Base-by-base conservation (phyloP, 2,329 filamentous ascomycete genomes). In the Orbilia blumenaviensis region DNA sequence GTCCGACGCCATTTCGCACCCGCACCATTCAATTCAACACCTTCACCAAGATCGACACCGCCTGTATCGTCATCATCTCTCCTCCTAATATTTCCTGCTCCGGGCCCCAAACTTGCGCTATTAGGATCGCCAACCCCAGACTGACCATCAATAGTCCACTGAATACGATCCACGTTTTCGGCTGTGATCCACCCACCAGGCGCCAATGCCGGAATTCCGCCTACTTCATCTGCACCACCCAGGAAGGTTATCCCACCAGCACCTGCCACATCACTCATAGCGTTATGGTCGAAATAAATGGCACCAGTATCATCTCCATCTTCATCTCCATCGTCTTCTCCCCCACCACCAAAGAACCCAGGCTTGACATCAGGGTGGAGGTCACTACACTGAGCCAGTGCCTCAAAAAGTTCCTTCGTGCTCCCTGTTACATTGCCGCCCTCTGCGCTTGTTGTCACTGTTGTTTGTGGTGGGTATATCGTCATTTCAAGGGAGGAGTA, bases 131-230 rank as follows among this genome's bases (percentile, higher is more conserved):
- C 73, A 32, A 72, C 61, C 2, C 73, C 73, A 18, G 42, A 62
- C 52, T 71, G 61, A 16, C 73, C 73, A 56, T 63, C 73, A 29
- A 71, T 72, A 18, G 63, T 62, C 73, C 73, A 77, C 29, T 62
- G 66, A 32, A 77, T 77, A 10, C 32, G 71, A 48, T 77, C 73
- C 32, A 72, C 73, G n/a, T 77, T 77, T 12, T 77, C 73, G 0
- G 73, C 73, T 18, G 73, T 77, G 23, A 77, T 77, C 73, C 73
- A 77, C 42, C 73, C 73, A 0, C 73, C 73, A 10, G 73, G 73
- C 8, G 73, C 73, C 36, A 77, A 48, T 16, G 73, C 73, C 3
- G 73, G 73, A 41, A 77, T 77, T 12, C 73, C 73, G 32, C 73
- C 73, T 18, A 77, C 73, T 41, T 77, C 73, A 38, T 77, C 73